These are phyloP conservation scores for Pestalotiopsis sp. DNA, from an alignment of 2,329 filamentous ascomycete species.

Conservation along the genomic window DNA sequence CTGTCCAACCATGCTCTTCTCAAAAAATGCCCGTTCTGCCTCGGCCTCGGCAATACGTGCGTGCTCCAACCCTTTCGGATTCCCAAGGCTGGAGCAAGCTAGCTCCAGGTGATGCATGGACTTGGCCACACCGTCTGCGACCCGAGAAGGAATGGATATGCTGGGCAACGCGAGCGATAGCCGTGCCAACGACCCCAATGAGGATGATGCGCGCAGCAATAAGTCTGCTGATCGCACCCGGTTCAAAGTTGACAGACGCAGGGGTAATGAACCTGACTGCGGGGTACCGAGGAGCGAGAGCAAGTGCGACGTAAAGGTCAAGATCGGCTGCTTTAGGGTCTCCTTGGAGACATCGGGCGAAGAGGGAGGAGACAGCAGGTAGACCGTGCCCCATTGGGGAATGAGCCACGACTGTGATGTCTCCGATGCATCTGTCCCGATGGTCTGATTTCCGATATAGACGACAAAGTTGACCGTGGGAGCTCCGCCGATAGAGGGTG, in stretches of 20 bases:
- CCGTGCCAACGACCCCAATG: conserved; percentile 88
- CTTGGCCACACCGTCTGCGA: conserved; percentile 81
- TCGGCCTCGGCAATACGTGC: conserved; percentile 85
- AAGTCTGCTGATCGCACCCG: conserved; percentile 86
- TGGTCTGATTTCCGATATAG: conserved; percentile 81
- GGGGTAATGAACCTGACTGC: conserved; percentile 77
- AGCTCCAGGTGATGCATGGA: conserved; percentile 77
- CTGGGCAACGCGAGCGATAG: conserved; percentile 82
- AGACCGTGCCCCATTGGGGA: conserved; percentile 87
- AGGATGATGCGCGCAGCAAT: conserved; percentile 86
- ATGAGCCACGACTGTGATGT: conserved; percentile 79
- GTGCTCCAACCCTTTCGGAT: conserved; percentile 70
- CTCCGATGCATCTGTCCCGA: conserved; percentile 41
- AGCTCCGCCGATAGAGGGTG: conserved; percentile 87
- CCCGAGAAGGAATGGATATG: conserved; percentile 86
- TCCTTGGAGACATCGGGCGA: conserved; percentile 61
- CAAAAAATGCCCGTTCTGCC: conserved; percentile 94
- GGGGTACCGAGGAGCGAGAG: conserved; percentile 86
- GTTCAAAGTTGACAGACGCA: conserved; percentile 81
- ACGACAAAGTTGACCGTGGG: conserved; percentile 96
- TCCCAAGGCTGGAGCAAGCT: conserved; percentile 73
- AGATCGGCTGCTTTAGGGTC: conserved; percentile 76
- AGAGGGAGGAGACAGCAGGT: conserved; percentile 54
- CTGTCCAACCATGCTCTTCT: conserved; percentile 98
- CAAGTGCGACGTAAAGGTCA: conserved; percentile 89